A percentile compares a stretch with the other conserved stretches of the same genome.
Evolutionary conservation across 768 basidiomycete species (phyloP).

Genomic region (Auriculariales sp.): DNA sequence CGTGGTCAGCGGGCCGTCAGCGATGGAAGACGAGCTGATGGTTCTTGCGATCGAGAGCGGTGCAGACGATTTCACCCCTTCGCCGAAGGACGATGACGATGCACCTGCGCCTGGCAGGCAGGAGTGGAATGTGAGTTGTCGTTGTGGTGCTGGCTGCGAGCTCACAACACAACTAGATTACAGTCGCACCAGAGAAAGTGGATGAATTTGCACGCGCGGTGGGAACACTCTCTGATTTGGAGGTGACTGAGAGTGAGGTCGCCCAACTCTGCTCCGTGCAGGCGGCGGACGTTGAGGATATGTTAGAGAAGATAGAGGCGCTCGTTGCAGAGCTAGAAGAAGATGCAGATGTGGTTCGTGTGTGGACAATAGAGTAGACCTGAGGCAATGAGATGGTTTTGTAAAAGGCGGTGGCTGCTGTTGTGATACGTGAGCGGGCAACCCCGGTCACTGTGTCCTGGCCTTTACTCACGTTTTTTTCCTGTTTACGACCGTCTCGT

Average conservation of each 20-base stretch:
- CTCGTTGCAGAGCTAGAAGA: conserved; percentile 41
- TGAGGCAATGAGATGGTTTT: background rate
- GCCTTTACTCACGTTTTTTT: background rate
- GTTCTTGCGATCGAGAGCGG: conserved; percentile 26
- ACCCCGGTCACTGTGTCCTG: background rate
- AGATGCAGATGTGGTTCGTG: conserved; percentile 40
- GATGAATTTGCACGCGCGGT: conserved; percentile 24
- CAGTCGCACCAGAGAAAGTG: conserved; percentile 27
- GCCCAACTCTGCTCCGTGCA: conserved; percentile 38
- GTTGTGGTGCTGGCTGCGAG: background rate
- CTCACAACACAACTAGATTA: conserved; percentile 21
- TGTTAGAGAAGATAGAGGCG: conserved; percentile 21
- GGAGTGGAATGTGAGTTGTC: conserved; percentile 16
- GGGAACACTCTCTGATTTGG: conserved; percentile 16
- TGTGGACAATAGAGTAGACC: conserved; percentile 38
- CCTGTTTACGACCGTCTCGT: background rate
- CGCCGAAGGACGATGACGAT: conserved; percentile 15
- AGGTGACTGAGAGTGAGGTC: conserved; percentile 35
- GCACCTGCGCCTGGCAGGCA: conserved; percentile 19
- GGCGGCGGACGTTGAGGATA: conserved; percentile 23
- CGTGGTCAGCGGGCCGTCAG: conserved; percentile 18
- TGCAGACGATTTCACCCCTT: conserved; percentile 25
- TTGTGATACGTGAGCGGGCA: too few species aligned
- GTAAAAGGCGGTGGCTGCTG: too few species aligned
- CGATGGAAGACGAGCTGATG: conserved; percentile 21